phyloP scores from a whole-genome alignment of 129 eudicot genomes.

The Apium graveolens region DNA sequence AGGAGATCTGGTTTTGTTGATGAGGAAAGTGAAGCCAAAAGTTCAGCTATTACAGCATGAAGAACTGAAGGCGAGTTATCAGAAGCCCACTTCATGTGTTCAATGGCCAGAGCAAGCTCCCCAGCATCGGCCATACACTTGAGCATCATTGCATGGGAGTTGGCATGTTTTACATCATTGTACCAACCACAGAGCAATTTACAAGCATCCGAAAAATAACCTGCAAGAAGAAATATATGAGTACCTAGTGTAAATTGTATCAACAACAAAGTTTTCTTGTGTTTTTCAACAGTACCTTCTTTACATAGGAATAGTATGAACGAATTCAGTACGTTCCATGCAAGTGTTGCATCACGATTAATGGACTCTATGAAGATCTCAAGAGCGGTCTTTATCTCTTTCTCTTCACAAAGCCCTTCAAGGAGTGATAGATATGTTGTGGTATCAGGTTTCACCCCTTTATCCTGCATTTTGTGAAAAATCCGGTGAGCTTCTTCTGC shows the following conservation, averaged over 20 bases:
- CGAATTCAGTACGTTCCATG: constrained; percentile 21
- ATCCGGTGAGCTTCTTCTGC: constrained; percentile 54
- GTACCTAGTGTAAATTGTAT: neutral
- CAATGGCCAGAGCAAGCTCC: constrained; percentile 35
- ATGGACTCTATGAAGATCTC: constrained; percentile 41
- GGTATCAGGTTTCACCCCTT: constrained; percentile 47
- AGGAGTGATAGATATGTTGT: constrained; percentile 40
- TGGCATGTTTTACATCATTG: constrained; percentile 18
- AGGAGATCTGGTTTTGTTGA: constrained; percentile 35
- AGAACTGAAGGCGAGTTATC: constrained; percentile 32
- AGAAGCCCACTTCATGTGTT: constrained; percentile 39
- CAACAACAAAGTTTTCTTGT: neutral
- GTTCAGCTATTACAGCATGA: constrained; percentile 35
- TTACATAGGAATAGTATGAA: constrained; percentile 38
- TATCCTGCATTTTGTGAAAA: constrained; percentile 50
- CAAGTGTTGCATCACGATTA: constrained; percentile 42
- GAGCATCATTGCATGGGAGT: constrained; percentile 43
- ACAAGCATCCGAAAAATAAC: constrained; percentile 40
- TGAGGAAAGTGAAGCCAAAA: constrained; percentile 39
- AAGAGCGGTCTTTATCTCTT: constrained; percentile 43
- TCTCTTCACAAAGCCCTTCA: constrained; percentile 56
- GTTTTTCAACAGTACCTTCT: constrained; percentile 36
- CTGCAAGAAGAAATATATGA: constrained; percentile 28
- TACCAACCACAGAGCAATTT: constrained; percentile 32
- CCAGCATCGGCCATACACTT: constrained; percentile 40